Evolutionary conservation across 192 early-diverging fungal species (phyloP), one percentile per base, ranked within the genome.

Genomic region (Backusella circina): DNA sequence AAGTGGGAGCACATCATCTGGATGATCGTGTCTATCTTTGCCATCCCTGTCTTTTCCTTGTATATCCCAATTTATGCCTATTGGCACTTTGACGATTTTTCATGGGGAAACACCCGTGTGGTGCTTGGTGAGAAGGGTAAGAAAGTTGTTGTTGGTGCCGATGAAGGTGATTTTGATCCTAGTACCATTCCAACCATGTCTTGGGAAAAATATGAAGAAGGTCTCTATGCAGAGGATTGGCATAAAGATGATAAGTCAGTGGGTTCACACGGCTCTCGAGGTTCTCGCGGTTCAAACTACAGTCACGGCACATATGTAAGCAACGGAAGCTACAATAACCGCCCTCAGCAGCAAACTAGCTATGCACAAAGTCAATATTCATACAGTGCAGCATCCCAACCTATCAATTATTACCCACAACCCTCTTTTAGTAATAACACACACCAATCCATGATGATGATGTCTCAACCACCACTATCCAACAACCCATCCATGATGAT

Each of bases 51-150:
- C 12, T 98, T 96, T 80, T 89, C 91, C 16, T 90, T 94, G 74
- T 86, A 90, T 50, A 87, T 94, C 70, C 92, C 92, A 15, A 64
- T 95, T 35, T 99, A 99, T 82, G 87, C 97, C 16, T 99, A 97
- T 90, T 99, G 97, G 97, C 95, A 96, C 85, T 96, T 98, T 81
- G 97, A 99, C 81, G 96, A 99, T 77, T 99, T 99, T 78, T 96
- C 95, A 23, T 99, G 97, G 97, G 97, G 96, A 73, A 97, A 96
- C 77, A 99, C 97, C 31, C 93, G 97, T 80, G 68, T 93, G 13
- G 94, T 97, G 10, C 84, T 94, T 30, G 97, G 96, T 65, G 93
- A 95, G 72, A 93, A 92, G 38, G 94, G 95, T 47, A 90, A 86
- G 81, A 90, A 86, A 78, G 26, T 73, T 3, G 72, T 87, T 72